phyloP scores from a whole-genome alignment of 1,284 basidiomycete genomes.

The Sparassis latifolia region DNA sequence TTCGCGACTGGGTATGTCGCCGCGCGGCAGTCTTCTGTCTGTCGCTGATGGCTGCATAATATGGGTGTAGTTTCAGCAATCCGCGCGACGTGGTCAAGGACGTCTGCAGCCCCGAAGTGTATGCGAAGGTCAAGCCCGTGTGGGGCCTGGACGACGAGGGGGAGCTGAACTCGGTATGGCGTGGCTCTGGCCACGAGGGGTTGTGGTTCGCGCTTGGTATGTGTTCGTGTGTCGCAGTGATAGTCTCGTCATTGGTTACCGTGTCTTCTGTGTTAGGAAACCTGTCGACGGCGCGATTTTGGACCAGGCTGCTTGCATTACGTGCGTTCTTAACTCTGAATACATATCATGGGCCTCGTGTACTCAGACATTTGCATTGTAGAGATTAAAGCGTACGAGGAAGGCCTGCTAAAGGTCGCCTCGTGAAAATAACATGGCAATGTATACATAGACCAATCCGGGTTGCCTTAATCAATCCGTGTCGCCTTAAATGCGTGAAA shows the following conservation, averaged over 20 bases:
- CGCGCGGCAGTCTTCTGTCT: neutral
- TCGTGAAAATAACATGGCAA: too few relatives aligned
- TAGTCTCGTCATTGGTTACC: neutral
- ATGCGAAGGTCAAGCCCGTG: slow-evolving; percentile 1
- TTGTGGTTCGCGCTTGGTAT: slow-evolving; percentile 1
- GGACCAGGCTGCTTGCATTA: too few relatives aligned
- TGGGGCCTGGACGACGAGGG: slow-evolving; percentile 16
- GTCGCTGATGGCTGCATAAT: neutral
- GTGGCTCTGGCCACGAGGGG: neutral
- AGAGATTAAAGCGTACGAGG: too few relatives aligned
- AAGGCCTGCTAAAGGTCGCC: too few relatives aligned
- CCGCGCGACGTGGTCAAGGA: neutral
- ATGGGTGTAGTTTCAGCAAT: neutral
- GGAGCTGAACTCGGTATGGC: neutral
- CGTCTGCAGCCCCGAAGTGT: slow-evolving; percentile 6
- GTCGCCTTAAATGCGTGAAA: too few relatives aligned
- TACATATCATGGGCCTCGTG: too few relatives aligned
- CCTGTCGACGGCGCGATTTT: neutral
- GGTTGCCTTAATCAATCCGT: too few relatives aligned
- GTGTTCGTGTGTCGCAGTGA: neutral
- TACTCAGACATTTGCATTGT: too few relatives aligned
- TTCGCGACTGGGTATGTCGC: slow-evolving; percentile 22
- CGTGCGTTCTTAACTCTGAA: too few relatives aligned
- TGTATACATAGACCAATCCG: too few relatives aligned
- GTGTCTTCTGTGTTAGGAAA: neutral